Evolutionary conservation across 371 early-diverging fungal species (phyloP), one percentile per base, ranked within the genome.

Genomic region (Synchytrium microbalum): DNA sequence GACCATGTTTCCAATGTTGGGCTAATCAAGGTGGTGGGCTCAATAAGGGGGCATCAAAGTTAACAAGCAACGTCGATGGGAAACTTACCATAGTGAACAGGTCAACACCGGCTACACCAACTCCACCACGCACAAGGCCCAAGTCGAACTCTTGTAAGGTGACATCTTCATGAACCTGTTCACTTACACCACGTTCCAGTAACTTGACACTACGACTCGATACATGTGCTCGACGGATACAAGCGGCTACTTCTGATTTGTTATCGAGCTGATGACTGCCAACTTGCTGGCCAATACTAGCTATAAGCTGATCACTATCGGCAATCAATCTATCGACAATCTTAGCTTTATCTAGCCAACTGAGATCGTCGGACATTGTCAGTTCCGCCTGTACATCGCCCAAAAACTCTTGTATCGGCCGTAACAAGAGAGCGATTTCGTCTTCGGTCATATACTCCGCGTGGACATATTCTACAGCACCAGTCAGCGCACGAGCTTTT

Each of bases 1-100:
- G 2, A 61, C 32, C 23, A 78, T 30, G 61, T 78, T 78, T 23
- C 78, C 78, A 31, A 63, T 61, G 60, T 78, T 81, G 1, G 83
- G 83, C 27, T 80, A 66, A 56, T 76, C 75, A n/a, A n/a, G n/a
- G n/a, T n/a, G n/a, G n/a, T n/a, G n/a, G n/a, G n/a, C n/a, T n/a
- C n/a, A n/a, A n/a, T n/a, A n/a, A n/a, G n/a, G n/a, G n/a, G n/a
- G n/a, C n/a, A n/a, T n/a, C n/a, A n/a, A n/a, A n/a, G n/a, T n/a
- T n/a, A 67, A 82, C 79, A 1, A 82, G 64, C 19, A 74, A 55
- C 8, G 72, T 71, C 10, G 70, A 59, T 1, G 63, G 54, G 13
- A 10, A 38, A 19, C 46, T 38, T 38, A 38, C 46, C 46, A 38
- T 38, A 19, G 46, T 38, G 46, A 38, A 38, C 46, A 38, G 19